phyloP scores from a whole-genome alignment of 768 basidiomycete genomes.

The Termitomyces sp. region DNA sequence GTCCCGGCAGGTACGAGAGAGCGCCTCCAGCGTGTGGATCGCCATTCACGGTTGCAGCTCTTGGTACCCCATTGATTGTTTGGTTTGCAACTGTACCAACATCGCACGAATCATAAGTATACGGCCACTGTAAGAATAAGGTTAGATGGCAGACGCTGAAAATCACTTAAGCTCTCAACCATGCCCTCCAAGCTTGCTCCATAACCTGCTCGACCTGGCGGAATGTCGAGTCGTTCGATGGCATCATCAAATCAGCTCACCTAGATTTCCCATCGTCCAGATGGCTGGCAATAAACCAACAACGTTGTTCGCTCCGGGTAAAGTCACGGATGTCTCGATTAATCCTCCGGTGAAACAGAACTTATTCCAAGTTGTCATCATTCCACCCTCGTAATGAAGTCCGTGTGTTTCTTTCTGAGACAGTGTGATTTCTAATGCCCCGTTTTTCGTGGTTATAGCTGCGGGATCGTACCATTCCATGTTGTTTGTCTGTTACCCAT shows the following conservation, averaged over 20 bases:
- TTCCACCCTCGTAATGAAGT: slow-evolving; percentile 65
- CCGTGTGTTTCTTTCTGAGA: slow-evolving; percentile 60
- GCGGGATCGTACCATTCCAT: slow-evolving; percentile 89
- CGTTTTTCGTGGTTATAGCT: slow-evolving; percentile 67
- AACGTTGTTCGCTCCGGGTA: slow-evolving; percentile 65
- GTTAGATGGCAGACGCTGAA: background rate
- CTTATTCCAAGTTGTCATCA: slow-evolving; percentile 79
- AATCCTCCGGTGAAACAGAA: slow-evolving; percentile 92
- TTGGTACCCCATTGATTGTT: slow-evolving; percentile 59
- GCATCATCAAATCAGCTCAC: slow-evolving; percentile 17
- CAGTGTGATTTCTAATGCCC: slow-evolving; percentile 72
- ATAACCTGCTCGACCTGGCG: slow-evolving; percentile 73
- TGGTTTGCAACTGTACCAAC: slow-evolving; percentile 92
- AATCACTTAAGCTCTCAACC: slow-evolving; percentile 18
- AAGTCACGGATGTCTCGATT: slow-evolving; percentile 58
- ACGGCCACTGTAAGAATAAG: slow-evolving; percentile 56
- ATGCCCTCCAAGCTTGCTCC: slow-evolving; percentile 83
- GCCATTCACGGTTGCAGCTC: slow-evolving; percentile 54
- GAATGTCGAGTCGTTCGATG: background rate
- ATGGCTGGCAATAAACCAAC: slow-evolving; percentile 75
- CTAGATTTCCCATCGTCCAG: slow-evolving; percentile 80
- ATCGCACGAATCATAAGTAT: slow-evolving; percentile 82
- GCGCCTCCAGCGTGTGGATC: slow-evolving; percentile 44
- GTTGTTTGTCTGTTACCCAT: slow-evolving; percentile 49
- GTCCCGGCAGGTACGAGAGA: slow-evolving; percentile 84